Evolutionary conservation across 441 rosid species (phyloP).

Genomic region (Erodium chrysanthum): DNA sequence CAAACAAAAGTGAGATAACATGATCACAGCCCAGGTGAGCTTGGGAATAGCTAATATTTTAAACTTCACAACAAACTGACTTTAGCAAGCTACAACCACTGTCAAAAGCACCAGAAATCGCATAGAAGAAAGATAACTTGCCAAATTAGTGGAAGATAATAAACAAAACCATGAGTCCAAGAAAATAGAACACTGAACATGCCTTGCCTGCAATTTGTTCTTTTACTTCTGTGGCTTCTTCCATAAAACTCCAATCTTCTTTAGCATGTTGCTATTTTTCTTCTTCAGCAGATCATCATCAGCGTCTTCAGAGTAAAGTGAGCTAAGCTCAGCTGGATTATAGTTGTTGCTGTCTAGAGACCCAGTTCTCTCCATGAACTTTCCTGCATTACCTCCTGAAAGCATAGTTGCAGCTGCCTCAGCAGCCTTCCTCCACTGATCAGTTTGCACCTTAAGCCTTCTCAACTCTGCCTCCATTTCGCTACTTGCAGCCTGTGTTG

Average conservation of each 20-base stretch:
- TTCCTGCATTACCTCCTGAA: slow-evolving; percentile 49
- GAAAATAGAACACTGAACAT: neutral
- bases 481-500: slow-evolving; percentile 43
- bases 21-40: neutral
- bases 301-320: slow-evolving; percentile 4
- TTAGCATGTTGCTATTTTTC: slow-evolving; percentile 11
- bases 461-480: slow-evolving; percentile 57
- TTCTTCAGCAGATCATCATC: slow-evolving; percentile 22
- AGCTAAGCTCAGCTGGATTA: too few relatives aligned
- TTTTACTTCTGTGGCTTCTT: slow-evolving; percentile 9
- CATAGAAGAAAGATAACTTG: neutral
- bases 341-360: slow-evolving; percentile 25
- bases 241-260: slow-evolving; percentile 6
- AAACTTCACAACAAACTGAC: neutral
- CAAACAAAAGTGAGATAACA: neutral
- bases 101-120: neutral
- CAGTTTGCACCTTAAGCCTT: slow-evolving; percentile 67
- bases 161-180: neutral
- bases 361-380: slow-evolving; percentile 38
- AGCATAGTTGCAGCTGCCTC: slow-evolving; percentile 67
- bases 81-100: neutral
- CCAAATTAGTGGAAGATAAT: neutral
- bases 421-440: slow-evolving; percentile 78
- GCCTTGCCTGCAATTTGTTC: neutral
- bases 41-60: neutral